Conservation (phyloP, 441 rosid genomes). For the Rhodomyrtus psidioides region DNA sequence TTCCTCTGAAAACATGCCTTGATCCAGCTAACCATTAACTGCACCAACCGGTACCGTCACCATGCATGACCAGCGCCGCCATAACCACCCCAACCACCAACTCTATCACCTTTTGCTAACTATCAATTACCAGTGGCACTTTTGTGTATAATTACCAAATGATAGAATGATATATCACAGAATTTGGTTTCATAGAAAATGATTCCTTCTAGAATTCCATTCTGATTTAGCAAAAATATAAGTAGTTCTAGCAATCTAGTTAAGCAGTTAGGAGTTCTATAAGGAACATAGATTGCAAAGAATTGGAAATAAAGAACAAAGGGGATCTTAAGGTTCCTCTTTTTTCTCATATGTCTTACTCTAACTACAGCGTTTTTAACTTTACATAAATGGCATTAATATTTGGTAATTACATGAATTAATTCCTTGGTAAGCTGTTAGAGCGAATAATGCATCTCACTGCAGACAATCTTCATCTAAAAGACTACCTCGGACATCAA, state of each 20-base stretch:
- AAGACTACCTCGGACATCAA: not conserved
- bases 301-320: too few species aligned
- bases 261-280: not conserved
- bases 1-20: not conserved
- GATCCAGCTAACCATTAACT: not conserved
- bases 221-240: not conserved
- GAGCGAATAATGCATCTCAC: not conserved
- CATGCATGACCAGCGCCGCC: not conserved
- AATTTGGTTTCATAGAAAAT: not conserved
- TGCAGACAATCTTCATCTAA: not conserved
- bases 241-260: not conserved
- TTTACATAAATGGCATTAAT: not conserved
- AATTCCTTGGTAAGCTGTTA: not conserved
- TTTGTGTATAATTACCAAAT: not conserved
- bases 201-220: not conserved
- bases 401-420: not conserved
- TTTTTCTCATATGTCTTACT: not conserved
- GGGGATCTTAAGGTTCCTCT: not conserved
- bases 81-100: not conserved
- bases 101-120: not conserved
- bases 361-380: not conserved
- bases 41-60: not conserved
- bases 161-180: not conserved
- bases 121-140: not conserved
- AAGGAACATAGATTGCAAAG: too few species aligned